Conservation (phyloP, 2,329 filamentous ascomycete species). For the Paraphaeosphaeria minitans region DNA sequence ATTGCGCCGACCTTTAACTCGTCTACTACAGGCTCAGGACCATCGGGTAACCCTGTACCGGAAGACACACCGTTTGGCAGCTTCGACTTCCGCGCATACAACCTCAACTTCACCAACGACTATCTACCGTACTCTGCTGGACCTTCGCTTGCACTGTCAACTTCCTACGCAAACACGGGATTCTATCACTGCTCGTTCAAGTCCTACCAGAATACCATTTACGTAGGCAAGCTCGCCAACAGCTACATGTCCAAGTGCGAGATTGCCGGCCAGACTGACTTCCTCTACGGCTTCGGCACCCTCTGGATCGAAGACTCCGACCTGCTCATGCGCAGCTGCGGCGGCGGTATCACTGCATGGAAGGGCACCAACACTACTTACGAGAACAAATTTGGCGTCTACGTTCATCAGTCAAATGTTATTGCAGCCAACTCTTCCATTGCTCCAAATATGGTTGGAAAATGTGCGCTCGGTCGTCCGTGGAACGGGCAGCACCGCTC, state of each 20-base stretch:
- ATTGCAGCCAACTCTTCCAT: constrained; percentile 59
- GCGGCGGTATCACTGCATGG: constrained; percentile 72
- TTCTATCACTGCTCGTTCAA: constrained; percentile 72
- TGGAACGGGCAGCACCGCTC: constrained; percentile 65
- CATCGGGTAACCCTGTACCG: constrained; percentile 66
- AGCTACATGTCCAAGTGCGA: constrained; percentile 66
- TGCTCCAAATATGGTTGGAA: constrained; percentile 43
- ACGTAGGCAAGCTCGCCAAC: constrained; percentile 69
- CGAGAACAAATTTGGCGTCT: constrained; percentile 69
- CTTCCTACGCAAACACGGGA: constrained; percentile 67
- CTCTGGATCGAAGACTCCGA: constrained; percentile 62
- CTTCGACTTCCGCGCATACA: constrained; percentile 68
- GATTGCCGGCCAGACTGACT: constrained; percentile 70
- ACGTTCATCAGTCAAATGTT: constrained; percentile 62
- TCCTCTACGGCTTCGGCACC: constrained; percentile 71
- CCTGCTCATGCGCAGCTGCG: constrained; percentile 63
- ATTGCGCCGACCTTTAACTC: constrained; percentile 68
- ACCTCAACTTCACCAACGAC: constrained; percentile 68
- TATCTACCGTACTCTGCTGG: constrained; percentile 60
- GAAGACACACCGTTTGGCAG: constrained; percentile 67
- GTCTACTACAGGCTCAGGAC: constrained; percentile 65
- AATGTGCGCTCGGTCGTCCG: constrained; percentile 65
- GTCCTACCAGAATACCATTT: constrained; percentile 72
- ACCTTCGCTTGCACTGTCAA: constrained; percentile 64
- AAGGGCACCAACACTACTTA: constrained; percentile 71